Conservation (phyloP, 352 stramenopile species). For the Elongisporangium prolatum region DNA sequence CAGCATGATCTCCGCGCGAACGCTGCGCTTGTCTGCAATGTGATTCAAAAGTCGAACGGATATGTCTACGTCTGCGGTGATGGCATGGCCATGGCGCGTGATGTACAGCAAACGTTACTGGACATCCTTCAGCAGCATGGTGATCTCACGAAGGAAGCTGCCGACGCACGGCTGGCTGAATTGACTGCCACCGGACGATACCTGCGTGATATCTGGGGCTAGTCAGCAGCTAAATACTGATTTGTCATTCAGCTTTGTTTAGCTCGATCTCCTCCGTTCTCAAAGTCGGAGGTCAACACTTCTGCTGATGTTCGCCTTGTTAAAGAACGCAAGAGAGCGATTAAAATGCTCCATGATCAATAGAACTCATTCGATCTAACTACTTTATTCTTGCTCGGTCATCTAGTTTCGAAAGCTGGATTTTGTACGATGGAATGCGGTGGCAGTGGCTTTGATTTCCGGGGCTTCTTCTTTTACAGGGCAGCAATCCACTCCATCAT, state of each 20-base stretch:
- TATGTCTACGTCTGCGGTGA: conserved; percentile 96
- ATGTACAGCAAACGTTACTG: conserved; percentile 88
- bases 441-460: too few relatives aligned
- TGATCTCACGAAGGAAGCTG: conserved; percentile 41
- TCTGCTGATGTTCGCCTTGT: conserved; percentile 1
- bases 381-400: too few relatives aligned
- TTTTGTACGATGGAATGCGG: too few relatives aligned
- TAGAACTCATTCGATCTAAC: too few relatives aligned
- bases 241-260: too few relatives aligned
- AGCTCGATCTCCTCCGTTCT: conserved; percentile 23
- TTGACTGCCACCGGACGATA: conserved; percentile 78
- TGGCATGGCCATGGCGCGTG: conserved; percentile 92
- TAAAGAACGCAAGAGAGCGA: conserved; percentile 12
- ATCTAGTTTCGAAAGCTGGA: too few relatives aligned
- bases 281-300: too few relatives aligned
- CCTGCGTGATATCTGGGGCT: conserved; percentile 90
- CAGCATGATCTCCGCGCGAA: conserved; percentile 81
- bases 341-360: neutral
- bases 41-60: conserved; percentile 73
- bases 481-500: too few relatives aligned
- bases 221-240: conserved; percentile 2
- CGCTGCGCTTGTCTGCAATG: conserved; percentile 51
- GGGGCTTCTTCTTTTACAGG: too few relatives aligned
- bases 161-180: conserved; percentile 49
- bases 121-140: conserved; percentile 74